These are phyloP conservation scores for Saccharomycopsis sp. DNA, from an alignment of 805 yeast genomes.

Conservation along the genomic window DNA sequence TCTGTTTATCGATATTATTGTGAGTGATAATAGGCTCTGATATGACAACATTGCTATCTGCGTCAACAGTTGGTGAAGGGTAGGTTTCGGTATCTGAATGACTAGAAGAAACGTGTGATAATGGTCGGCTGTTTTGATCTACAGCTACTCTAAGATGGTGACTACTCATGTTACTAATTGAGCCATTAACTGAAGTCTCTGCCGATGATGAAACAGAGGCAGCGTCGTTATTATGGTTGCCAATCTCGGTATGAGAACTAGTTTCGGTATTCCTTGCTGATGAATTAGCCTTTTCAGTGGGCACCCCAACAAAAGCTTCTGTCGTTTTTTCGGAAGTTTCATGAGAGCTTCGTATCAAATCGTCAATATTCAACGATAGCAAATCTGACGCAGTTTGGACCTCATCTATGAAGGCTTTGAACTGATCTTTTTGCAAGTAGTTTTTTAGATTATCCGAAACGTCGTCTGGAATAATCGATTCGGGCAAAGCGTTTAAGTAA, in stretches of 20 bases:
- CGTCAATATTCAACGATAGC: slow-evolving; percentile 19
- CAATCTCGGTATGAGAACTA: background rate
- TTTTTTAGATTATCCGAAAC: slow-evolving; percentile 23
- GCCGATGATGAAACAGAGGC: background rate
- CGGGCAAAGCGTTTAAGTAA: slow-evolving; percentile 80
- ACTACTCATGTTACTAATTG: background rate
- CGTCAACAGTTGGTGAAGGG: background rate
- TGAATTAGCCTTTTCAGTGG: background rate
- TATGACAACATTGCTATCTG: background rate
- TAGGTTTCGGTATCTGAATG: background rate
- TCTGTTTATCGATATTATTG: background rate
- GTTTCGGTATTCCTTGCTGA: no score
- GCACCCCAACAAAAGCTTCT: background rate
- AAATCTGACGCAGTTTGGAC: slow-evolving; percentile 17
- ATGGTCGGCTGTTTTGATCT: background rate
- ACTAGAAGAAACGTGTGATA: background rate
- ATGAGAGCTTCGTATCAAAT: background rate
- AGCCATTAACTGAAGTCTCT: background rate
- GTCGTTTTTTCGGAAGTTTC: background rate
- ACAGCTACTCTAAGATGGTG: background rate
- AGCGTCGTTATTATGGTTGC: background rate
- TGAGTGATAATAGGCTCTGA: background rate
- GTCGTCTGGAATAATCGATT: slow-evolving; percentile 70
- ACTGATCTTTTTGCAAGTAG: slow-evolving; percentile 10
- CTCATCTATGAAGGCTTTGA: slow-evolving; percentile 11